Evolutionary conservation across 2,329 filamentous ascomycete genomes (phyloP).

Genomic region (Pyrenophora tritici-repentis): DNA sequence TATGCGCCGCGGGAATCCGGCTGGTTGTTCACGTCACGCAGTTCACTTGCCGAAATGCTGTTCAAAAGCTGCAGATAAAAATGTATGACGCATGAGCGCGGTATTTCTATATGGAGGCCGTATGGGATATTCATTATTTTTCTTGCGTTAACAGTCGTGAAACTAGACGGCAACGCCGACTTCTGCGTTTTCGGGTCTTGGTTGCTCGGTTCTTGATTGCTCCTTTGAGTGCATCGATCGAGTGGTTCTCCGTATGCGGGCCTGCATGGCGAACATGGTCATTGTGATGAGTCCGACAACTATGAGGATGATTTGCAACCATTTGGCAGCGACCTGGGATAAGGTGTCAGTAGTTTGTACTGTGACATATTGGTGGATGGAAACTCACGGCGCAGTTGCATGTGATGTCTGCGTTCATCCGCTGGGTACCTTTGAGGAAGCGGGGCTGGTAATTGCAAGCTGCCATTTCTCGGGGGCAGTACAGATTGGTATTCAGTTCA

Average conservation of each 20-base stretch:
- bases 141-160: no score
- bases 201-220: not conserved
- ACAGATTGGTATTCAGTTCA: constrained; percentile 32
- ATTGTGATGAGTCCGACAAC: constrained; percentile 25
- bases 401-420: constrained; percentile 19
- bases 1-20: no score
- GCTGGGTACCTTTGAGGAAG: constrained; percentile 18
- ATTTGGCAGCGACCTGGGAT: constrained; percentile 32
- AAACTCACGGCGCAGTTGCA: constrained; percentile 36
- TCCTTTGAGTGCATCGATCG: constrained; percentile 13
- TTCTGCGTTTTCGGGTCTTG: no score
- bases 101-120: no score
- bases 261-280: constrained; percentile 30
- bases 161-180: no score
- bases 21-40: no score
- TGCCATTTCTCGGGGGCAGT: constrained; percentile 36
- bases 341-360: not conserved
- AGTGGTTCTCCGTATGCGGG: constrained; percentile 28
- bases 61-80: no score
- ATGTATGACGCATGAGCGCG: no score
- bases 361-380: not conserved
- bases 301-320: constrained; percentile 35
- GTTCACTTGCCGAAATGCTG: no score
- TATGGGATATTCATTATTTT: no score
- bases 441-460: constrained; percentile 31